Conservation (phyloP, 305 asterid species). For the Salvia sclarea region DNA sequence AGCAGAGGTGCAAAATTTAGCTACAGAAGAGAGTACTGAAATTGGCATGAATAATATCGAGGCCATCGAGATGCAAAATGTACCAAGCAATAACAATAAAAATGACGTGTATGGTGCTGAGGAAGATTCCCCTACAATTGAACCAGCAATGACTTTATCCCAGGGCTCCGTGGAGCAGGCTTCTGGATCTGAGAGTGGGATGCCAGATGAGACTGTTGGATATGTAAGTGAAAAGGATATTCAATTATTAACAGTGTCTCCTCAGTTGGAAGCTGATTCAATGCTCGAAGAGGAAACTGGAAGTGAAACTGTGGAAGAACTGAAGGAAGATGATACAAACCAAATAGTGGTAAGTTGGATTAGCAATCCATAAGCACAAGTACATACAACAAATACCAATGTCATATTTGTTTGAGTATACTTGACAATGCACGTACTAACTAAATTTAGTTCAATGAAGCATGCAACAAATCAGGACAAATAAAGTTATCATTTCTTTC, state of each 20-base stretch:
- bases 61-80: conserved; percentile 23
- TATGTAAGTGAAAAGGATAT: conserved; percentile 33
- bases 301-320: conserved; percentile 21
- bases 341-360: conserved; percentile 43
- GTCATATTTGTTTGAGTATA: neutral
- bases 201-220: conserved; percentile 22
- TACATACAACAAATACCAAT: conserved; percentile 1
- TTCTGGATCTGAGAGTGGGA: conserved; percentile 28
- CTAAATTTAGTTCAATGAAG: conserved; percentile 7
- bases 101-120: conserved; percentile 25
- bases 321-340: conserved; percentile 36
- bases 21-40: conserved; percentile 23
- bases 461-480: conserved; percentile 9
- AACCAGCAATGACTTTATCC: conserved; percentile 23
- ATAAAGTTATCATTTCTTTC: neutral
- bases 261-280: conserved; percentile 36
- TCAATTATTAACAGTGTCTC: conserved; percentile 25
- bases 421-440: neutral
- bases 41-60: conserved; percentile 2
- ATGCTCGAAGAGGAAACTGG: conserved; percentile 28
- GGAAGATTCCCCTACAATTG: conserved; percentile 18
- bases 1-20: conserved; percentile 20
- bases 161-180: conserved; percentile 26
- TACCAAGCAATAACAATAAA: conserved; percentile 20
- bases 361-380: conserved; percentile 10